Evolutionary conservation across 805 yeast genomes (phyloP).

Genomic region (Candida chauliodis): DNA sequence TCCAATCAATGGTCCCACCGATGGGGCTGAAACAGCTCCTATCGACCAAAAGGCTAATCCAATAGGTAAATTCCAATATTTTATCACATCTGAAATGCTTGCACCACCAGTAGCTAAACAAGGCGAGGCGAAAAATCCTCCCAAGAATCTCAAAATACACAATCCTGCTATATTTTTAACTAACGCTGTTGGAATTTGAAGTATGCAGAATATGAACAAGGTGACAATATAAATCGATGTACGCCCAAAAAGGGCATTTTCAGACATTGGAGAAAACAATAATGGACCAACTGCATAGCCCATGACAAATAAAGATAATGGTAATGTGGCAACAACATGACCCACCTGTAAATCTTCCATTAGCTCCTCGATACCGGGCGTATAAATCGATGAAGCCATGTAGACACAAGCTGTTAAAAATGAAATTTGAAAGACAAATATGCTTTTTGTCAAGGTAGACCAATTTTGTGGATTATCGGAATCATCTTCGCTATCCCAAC

Average conservation of each 20-base stretch:
- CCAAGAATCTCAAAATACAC: conserved; percentile 47
- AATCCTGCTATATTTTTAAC: conserved; percentile 48
- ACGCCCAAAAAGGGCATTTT: conserved; percentile 51
- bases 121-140: conserved; percentile 58
- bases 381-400: conserved; percentile 52
- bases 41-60: conserved; percentile 42
- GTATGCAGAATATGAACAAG: conserved; percentile 42
- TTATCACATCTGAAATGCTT: conserved; percentile 27
- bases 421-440: conserved; percentile 37
- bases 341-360: conserved; percentile 43
- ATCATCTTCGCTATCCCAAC: conserved; percentile 44
- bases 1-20: conserved; percentile 55
- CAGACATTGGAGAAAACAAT: conserved; percentile 56
- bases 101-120: conserved; percentile 62
- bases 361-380: conserved; percentile 48
- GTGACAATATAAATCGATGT: conserved; percentile 47
- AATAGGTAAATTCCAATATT: conserved; percentile 40
- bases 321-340: conserved; percentile 43
- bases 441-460: conserved; percentile 38
- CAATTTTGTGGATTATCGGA: conserved; percentile 58
- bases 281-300: conserved; percentile 66
- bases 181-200: conserved; percentile 57
- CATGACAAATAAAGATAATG: conserved; percentile 51
- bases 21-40: conserved; percentile 54
- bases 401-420: conserved; percentile 49